phyloP scores from a whole-genome alignment of 78 protist genomes.

The Dictyostelium citrinum region DNA sequence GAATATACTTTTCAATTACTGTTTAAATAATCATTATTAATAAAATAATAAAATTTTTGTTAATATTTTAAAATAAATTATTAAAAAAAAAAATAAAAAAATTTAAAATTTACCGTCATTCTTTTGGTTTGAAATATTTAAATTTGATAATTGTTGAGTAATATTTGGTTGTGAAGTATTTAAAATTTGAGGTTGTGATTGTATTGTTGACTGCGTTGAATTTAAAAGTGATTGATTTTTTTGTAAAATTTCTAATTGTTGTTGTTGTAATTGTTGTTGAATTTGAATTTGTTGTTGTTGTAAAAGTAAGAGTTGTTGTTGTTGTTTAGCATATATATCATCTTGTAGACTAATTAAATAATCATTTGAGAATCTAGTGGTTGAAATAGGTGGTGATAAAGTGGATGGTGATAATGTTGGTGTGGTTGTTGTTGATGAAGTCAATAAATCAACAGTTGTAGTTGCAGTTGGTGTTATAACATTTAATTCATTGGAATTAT shows the following conservation, averaged over 20 bases:
- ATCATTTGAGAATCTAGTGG: background rate
- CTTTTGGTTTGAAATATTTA: background rate
- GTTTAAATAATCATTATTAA: background rate
- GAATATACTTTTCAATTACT: conserved; percentile 36
- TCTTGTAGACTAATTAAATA: background rate
- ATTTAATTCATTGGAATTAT: background rate
- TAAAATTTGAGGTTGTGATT: background rate
- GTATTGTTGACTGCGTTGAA: background rate
- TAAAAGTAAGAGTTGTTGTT: background rate
- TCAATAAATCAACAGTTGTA: background rate
- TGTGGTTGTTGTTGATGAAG: background rate
- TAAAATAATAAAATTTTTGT: background rate
- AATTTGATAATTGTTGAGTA: background rate
- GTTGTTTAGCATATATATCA: background rate
- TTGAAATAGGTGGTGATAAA: too few relatives aligned
- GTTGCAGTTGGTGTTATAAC: background rate
- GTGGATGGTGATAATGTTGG: background rate
- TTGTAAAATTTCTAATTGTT: background rate
- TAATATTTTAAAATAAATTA: background rate
- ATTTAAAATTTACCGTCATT: background rate
- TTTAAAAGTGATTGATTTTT: background rate
- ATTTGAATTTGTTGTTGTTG: conserved; percentile 8
- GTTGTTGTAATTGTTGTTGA: conserved; percentile 34
- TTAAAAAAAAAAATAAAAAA: background rate
- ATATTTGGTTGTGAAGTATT: background rate